phyloP scores from a whole-genome alignment of 1,284 basidiomycete species.

The Paramarasmius palmivorus region DNA sequence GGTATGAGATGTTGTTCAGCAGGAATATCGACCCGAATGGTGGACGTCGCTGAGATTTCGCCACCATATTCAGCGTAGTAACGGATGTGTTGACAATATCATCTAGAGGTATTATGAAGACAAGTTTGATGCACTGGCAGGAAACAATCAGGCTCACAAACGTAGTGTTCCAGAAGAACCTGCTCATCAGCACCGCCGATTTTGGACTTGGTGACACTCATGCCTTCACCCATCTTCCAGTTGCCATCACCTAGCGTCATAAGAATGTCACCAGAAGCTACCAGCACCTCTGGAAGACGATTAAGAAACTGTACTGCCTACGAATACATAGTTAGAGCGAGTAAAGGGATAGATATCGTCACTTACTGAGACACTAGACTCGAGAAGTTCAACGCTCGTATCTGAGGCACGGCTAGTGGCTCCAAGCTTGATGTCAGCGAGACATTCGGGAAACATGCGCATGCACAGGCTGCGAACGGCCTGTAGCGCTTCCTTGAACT shows the following conservation, averaged over 20 bases:
- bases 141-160: constrained; percentile 47
- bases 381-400: constrained; percentile 59
- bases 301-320: constrained; percentile 72
- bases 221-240: constrained; percentile 85
- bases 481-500: constrained; percentile 67
- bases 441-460: constrained; percentile 77
- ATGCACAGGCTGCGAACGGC: constrained; percentile 66
- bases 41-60: constrained; percentile 62
- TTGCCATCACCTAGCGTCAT: constrained; percentile 77
- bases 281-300: constrained; percentile 64
- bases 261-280: constrained; percentile 63
- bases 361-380: constrained; percentile 62
- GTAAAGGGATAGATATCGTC: neutral
- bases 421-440: constrained; percentile 72
- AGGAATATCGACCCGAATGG: constrained; percentile 74
- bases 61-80: constrained; percentile 58
- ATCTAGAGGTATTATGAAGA: constrained; percentile 37
- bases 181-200: constrained; percentile 54
- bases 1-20: constrained; percentile 74
- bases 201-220: constrained; percentile 57
- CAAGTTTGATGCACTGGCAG: neutral
- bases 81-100: constrained; percentile 68
- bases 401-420: constrained; percentile 42
- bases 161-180: constrained; percentile 70
- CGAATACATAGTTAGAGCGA: constrained; percentile 8